A percentile compares a stretch with the other conserved stretches of the same genome.
Conservation (phyloP, 2,329 filamentous ascomycete genomes). For the Nakataea oryzae region DNA sequence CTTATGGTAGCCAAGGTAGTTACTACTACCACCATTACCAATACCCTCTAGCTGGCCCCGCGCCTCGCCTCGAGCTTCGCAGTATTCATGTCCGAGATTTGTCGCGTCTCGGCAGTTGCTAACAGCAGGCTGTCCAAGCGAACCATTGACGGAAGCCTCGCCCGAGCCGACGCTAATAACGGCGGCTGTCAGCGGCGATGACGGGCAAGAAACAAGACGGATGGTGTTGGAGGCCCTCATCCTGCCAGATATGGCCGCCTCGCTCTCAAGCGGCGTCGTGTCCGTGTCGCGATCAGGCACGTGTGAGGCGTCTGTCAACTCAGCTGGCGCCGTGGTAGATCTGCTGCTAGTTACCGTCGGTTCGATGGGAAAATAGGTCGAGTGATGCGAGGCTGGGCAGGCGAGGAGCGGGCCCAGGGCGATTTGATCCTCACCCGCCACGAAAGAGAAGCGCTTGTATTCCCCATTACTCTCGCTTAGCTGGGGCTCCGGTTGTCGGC, state of each 20-base stretch:
- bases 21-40: too few species aligned
- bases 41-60: background rate
- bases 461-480: background rate
- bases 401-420: background rate
- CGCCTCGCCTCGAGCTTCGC: background rate
- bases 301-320: background rate
- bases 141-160: background rate
- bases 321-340: background rate
- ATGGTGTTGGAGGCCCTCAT: background rate
- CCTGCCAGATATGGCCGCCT: background rate
- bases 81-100: background rate
- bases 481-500: background rate
- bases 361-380: background rate
- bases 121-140: background rate
- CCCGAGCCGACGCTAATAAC: background rate
- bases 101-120: background rate
- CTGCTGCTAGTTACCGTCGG: background rate
- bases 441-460: slow-evolving; percentile 1
- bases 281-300: background rate
- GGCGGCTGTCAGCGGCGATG: background rate
- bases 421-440: slow-evolving; percentile 1
- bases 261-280: background rate
- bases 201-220: background rate
- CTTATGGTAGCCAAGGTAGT: background rate
- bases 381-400: background rate